Base-by-base conservation (phyloP, 2,329 filamentous ascomycete genomes). In the Triangularia verruculosa region DNA sequence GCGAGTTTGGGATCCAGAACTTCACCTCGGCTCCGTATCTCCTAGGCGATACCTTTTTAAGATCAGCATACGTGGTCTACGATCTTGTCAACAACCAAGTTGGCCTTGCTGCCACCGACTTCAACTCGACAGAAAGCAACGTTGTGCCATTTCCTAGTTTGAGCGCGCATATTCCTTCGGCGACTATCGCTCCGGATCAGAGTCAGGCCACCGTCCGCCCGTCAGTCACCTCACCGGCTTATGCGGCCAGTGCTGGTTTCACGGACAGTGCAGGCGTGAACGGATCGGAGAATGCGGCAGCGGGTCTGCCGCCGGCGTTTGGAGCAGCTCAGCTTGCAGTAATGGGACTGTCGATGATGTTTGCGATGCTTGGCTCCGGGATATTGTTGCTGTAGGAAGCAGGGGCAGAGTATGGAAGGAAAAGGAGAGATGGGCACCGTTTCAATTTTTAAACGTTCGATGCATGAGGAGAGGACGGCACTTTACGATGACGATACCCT, bases 31-130 rank as follows among this genome's bases (percentile, higher is more conserved):
- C 73, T 2, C 74, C 79, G 0, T 83, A 75, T 67, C 75, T 86
- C 51, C 78, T 87, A 9, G 85, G 85, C 52, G 84, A 86, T 68
- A 84, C 81, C 0, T 87, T 87, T 70, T 73, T 87, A 30, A 80
- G 85, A 61, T 86, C 83, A 0, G 84, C 84, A 1, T 87, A 86
- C 65, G 81, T 86, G 5, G 83, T 86, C 7, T 87, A 86, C 66
- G 85, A 87, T 66, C 74, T 86, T 20, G 78, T 80, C 58, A 86
- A 86, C 72, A 83, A 86, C 70, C 76, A 86, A 69, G 77, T 87
- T 61, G 83, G 72, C 17, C 73, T 87, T 20, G 85, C 84, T 3
- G 75, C 78, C 15, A 85, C 85, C 11, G 77, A 84, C 64, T 86
- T 86, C 73, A 85, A 85, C 71, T 76, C 82, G 1, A 83, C 82